phyloP scores from a whole-genome alignment of 495 filamentous ascomycete genomes.

The Penicillium psychrofluorescens region DNA sequence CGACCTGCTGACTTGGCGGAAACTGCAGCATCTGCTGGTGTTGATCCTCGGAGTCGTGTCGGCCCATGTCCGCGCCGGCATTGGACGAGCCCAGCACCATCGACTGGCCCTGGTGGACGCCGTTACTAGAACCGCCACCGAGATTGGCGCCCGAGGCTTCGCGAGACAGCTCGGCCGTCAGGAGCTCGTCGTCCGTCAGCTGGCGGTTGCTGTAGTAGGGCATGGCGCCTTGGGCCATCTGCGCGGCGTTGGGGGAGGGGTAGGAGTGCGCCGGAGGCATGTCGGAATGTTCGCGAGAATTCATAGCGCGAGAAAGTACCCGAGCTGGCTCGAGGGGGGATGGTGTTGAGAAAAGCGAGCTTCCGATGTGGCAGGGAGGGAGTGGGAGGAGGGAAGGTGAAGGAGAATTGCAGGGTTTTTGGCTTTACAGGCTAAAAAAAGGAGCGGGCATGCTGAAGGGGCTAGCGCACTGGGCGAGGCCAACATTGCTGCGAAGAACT shows the following conservation, averaged over 20 bases:
- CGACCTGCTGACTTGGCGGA: conserved; percentile 41
- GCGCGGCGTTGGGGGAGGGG: conserved; percentile 41
- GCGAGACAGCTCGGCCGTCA: conserved; percentile 40
- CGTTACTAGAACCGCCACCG: conserved; percentile 34
- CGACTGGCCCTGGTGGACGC: conserved; percentile 33
- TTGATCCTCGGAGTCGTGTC: conserved; percentile 31
- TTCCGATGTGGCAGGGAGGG: conserved; percentile 26
- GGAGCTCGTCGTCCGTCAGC: conserved; percentile 39
- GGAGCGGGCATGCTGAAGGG: conserved; percentile 32
- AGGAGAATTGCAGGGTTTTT: conserved; percentile 29
- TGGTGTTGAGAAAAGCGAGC: conserved; percentile 13
- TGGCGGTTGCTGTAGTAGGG: conserved; percentile 41
- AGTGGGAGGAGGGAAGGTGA: conserved; percentile 26
- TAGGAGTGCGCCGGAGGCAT: conserved; percentile 43
- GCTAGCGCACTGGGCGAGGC: conserved; percentile 32
- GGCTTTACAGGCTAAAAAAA: conserved; percentile 32
- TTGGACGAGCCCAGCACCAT: conserved; percentile 38
- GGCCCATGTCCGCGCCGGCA: conserved; percentile 30
- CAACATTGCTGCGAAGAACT: conserved; percentile 23
- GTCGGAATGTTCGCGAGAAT: conserved; percentile 40
- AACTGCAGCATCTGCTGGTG: conserved; percentile 43
- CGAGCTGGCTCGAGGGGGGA: conserved; percentile 3
- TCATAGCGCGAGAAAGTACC: conserved; percentile 24
- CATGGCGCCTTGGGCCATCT: conserved; percentile 41
- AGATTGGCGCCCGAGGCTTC: conserved; percentile 36